Conservation (phyloP, 2,329 filamentous ascomycete species). For the Claviceps sp. region DNA sequence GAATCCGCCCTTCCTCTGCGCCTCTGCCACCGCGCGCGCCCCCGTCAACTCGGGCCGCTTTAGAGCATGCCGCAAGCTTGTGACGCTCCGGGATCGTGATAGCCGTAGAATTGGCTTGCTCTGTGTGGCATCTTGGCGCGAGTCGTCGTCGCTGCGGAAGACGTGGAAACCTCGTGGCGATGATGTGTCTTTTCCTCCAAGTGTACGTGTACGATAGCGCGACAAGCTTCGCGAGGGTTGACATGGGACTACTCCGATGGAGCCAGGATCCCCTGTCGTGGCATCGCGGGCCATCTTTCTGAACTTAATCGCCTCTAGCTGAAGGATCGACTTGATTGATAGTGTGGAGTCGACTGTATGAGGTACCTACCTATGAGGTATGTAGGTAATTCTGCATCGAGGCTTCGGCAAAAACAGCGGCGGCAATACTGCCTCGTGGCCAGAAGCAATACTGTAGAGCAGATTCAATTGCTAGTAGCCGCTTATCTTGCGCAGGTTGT, state of each 20-base stretch:
- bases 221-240: slow-evolving; percentile 14
- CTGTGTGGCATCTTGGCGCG: neutral
- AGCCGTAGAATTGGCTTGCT: slow-evolving; percentile 3
- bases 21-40: neutral
- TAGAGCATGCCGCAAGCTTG: slow-evolving; percentile 2
- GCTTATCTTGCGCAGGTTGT: neutral
- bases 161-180: slow-evolving; percentile 18
- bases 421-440: too few species aligned
- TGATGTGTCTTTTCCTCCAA: slow-evolving; percentile 23
- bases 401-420: neutral
- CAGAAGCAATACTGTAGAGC: too few species aligned
- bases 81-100: slow-evolving; percentile 10
- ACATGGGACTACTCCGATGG: slow-evolving; percentile 8
- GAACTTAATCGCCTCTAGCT: neutral
- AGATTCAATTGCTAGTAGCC: neutral
- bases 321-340: neutral
- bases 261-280: slow-evolving; percentile 1
- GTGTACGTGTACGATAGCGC: slow-evolving; percentile 17
- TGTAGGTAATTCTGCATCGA: neutral
- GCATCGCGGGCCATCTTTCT: slow-evolving; percentile 4
- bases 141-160: slow-evolving; percentile 8
- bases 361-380: neutral
- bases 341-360: too few species aligned
- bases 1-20: slow-evolving; percentile 3
- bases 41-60: neutral